Percentiles rank a stretch among this genome's conserved stretches.
phyloP scores from a whole-genome alignment of 176 grass and related monocot genomes.

The Hyparrhenia diplandra region DNA sequence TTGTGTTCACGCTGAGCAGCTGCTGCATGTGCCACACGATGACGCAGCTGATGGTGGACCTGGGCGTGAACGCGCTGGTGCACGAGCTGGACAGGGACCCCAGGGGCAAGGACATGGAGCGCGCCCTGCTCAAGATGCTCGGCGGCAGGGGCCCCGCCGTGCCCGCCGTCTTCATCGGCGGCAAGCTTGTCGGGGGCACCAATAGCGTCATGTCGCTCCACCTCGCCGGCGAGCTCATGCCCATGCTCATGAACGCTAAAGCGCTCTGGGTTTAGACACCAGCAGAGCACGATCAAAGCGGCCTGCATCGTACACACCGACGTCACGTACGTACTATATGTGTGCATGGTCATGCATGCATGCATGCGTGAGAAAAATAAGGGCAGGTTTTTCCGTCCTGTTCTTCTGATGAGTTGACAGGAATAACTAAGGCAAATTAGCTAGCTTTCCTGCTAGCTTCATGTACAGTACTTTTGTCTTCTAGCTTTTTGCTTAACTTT shows the following conservation, averaged over 20 bases:
- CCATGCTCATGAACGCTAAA: slow-evolving; percentile 48
- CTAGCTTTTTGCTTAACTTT: too few relatives aligned
- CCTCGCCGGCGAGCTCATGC: slow-evolving; percentile 40
- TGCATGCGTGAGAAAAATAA: neutral
- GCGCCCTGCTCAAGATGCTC: slow-evolving; percentile 34
- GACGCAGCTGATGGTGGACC: slow-evolving; percentile 57
- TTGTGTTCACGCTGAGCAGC: slow-evolving; percentile 67
- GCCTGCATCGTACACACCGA: too few relatives aligned
- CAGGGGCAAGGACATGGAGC: slow-evolving; percentile 56
- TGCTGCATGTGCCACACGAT: slow-evolving; percentile 85
- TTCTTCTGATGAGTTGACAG: neutral
- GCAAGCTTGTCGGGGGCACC: slow-evolving; percentile 45
- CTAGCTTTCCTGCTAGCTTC: neutral
- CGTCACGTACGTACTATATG: neutral
- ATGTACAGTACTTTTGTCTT: too few relatives aligned
- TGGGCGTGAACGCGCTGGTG: slow-evolving; percentile 48
- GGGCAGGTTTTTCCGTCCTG: slow-evolving; percentile 19
- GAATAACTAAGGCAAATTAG: neutral
- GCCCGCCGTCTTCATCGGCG: slow-evolving; percentile 47
- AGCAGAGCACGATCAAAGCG: too few relatives aligned
- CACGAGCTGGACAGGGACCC: slow-evolving; percentile 59
- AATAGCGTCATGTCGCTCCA: slow-evolving; percentile 59
- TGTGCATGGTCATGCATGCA: neutral
- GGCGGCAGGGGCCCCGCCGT: slow-evolving; percentile 30
- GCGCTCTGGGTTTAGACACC: slow-evolving; percentile 51